Percentiles rank a stretch among this genome's conserved stretches.
Evolutionary conservation across 148 eudicot genomes (phyloP).

Genomic region (Diospyros lotus): DNA sequence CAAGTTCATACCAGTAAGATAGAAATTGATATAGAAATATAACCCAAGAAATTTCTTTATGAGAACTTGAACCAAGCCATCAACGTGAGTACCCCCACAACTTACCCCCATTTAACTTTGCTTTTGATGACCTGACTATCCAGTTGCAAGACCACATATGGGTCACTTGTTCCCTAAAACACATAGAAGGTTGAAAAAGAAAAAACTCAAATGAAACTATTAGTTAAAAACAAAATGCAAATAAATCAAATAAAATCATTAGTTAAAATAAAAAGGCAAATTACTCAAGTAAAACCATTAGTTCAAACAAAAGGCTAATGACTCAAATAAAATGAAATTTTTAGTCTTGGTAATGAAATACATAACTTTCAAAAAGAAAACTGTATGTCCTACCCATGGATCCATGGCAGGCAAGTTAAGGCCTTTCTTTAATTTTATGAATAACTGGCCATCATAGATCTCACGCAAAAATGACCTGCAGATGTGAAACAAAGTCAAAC

Average conservation of each 20-base stretch:
- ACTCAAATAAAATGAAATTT: too few species aligned
- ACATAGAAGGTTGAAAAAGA: constrained; percentile 7
- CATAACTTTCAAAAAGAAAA: constrained; percentile 9
- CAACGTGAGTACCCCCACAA: constrained; percentile 4
- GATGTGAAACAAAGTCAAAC: not conserved
- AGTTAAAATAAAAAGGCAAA: too few species aligned
- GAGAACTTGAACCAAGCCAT: constrained; percentile 7
- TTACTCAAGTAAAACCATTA: too few species aligned
- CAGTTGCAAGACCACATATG: constrained; percentile 78
- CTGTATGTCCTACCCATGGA: constrained; percentile 65
- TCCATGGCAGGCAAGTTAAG: constrained; percentile 85
- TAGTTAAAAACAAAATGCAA: not conserved
- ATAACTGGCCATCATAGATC: constrained; percentile 91
- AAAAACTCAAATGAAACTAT: not conserved
- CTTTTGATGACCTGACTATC: constrained; percentile 83
- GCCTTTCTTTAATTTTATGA: constrained; percentile 82
- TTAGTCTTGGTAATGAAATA: too few species aligned
- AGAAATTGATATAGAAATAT: not conserved
- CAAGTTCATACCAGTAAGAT: not conserved
- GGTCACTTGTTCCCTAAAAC: constrained; percentile 95
- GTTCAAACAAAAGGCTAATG: too few species aligned
- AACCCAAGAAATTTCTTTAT: not conserved
- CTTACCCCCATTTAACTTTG: constrained; percentile 93
- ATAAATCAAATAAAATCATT: not conserved
- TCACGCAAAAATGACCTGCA: constrained; percentile 84